These are phyloP conservation scores for Amanita pseudoporphyria DNA, from an alignment of 768 basidiomycete species.

Conservation along the genomic window DNA sequence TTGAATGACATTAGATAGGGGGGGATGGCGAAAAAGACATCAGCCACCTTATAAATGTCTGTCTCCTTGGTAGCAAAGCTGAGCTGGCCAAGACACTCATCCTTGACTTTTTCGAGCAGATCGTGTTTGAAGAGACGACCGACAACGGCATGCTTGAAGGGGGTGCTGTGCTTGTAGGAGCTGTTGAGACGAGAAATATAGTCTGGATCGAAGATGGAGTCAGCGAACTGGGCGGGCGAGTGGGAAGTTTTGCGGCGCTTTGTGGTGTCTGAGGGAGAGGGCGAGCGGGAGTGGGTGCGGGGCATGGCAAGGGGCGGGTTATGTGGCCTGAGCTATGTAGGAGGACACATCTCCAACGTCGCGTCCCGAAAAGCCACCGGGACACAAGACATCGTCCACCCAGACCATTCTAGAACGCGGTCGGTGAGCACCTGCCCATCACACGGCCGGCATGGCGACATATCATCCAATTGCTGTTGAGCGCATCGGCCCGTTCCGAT, in stretches of 20 bases:
- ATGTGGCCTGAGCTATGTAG: background rate
- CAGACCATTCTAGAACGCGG: slow-evolving; percentile 2
- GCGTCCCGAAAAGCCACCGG: too few species aligned
- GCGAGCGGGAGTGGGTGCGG: slow-evolving; percentile 38
- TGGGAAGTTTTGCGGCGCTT: slow-evolving; percentile 24
- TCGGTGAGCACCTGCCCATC: background rate
- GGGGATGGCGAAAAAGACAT: slow-evolving; percentile 4
- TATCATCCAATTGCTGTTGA: background rate
- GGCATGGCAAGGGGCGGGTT: slow-evolving; percentile 23
- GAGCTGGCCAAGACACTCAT: slow-evolving; percentile 72
- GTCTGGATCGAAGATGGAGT: slow-evolving; percentile 46
- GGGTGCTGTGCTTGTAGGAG: slow-evolving; percentile 48
- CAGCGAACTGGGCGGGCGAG: slow-evolving; percentile 30
- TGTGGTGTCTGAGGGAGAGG: slow-evolving; percentile 13
- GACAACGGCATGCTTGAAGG: slow-evolving; percentile 79
- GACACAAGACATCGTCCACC: too few species aligned
- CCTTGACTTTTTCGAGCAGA: slow-evolving; percentile 69
- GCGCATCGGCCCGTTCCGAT: background rate
- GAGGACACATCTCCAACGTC: too few species aligned
- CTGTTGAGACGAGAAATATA: slow-evolving; percentile 46
- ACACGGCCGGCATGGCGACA: background rate
- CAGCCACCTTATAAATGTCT: slow-evolving; percentile 87
- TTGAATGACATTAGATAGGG: slow-evolving; percentile 6
- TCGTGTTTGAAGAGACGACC: slow-evolving; percentile 79
- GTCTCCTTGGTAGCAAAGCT: slow-evolving; percentile 92